A percentile compares a stretch with the other conserved stretches of the same genome.
Conservation (phyloP, 169 alveolate genomes). For the Ichthyophthirius multifiliis region DNA sequence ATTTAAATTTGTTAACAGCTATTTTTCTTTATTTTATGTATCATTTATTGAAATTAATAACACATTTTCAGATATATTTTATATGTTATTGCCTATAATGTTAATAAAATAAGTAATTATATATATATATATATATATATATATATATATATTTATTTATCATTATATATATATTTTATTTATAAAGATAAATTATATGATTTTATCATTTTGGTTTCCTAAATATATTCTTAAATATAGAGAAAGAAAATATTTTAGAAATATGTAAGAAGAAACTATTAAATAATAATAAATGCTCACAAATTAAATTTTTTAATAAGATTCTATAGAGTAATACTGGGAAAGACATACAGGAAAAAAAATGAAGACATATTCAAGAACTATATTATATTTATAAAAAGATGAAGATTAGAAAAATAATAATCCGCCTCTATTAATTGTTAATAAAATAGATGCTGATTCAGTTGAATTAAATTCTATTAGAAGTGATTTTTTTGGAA, state of each 20-base stretch:
- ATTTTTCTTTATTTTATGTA: conserved; percentile 44
- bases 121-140: no score
- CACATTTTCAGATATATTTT: neutral
- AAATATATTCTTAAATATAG: neutral
- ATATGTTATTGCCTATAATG: conserved; percentile 29
- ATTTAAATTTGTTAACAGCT: conserved; percentile 48
- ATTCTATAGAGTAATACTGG: neutral
- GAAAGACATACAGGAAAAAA: neutral
- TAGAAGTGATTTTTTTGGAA: conserved; percentile 22
- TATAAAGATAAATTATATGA: neutral
- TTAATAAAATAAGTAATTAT: conserved; percentile 23
- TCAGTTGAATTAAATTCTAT: conserved; percentile 33
- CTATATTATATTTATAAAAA: neutral
- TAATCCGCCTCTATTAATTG: neutral
- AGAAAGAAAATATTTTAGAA: neutral
- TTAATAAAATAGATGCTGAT: conserved; percentile 17
- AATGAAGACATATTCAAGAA: neutral
- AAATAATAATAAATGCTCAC: neutral
- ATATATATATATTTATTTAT: no score
- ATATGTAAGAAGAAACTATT: neutral
- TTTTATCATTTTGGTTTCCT: neutral
- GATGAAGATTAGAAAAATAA: neutral
- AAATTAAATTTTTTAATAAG: neutral
- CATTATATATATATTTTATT: neutral
- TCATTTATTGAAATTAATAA: conserved; percentile 15